Evolutionary conservation across 75 land plant genomes (phyloP), one percentile per base, ranked within the genome.

Genomic region (Adiantum capillusveneris): DNA sequence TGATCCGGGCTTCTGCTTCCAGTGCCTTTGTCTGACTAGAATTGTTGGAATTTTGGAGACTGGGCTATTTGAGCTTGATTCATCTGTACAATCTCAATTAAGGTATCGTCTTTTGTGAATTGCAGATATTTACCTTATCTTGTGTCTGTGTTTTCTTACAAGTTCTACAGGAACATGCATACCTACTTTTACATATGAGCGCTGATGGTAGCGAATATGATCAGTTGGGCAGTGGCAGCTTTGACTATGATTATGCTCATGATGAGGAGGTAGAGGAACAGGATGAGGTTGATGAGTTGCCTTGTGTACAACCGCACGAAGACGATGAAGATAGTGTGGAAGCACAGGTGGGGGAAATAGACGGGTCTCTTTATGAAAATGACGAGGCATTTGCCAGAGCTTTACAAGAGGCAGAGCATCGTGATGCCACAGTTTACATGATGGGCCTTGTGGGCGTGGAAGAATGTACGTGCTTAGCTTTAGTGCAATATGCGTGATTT

Each of bases 111-210:
- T n/a, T n/a, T n/a, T n/a, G n/a, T n/a, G n/a, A n/a, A n/a, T n/a
- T n/a, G n/a, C n/a, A n/a, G n/a, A n/a, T n/a, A n/a, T n/a, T n/a
- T n/a, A n/a, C n/a, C n/a, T n/a, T n/a, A n/a, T n/a, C n/a, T n/a
- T n/a, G n/a, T n/a, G n/a, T n/a, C n/a, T n/a, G n/a, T n/a, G n/a
- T n/a, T n/a, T 26, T 36, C 28, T 31, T n/a, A 49, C n/a, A n/a
- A n/a, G n/a, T n/a, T n/a, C n/a, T n/a, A 65, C 65, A 90, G 97
- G 97, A 91, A 67, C 74, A 83, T 59, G 93, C 93, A 25, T 91
- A 84, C 57, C 72, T 88, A 83, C 75, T 87, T 71, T 65, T 91
- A 31, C 68, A 75, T 28, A 84, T 70, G 72, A 67, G 63, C 29
- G 65, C 57, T 50, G 81, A 57, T 30, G 74, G 65, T 5, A 54